Conservation (phyloP, 192 early-diverging fungal genomes). For the Coemansia sp. region DNA sequence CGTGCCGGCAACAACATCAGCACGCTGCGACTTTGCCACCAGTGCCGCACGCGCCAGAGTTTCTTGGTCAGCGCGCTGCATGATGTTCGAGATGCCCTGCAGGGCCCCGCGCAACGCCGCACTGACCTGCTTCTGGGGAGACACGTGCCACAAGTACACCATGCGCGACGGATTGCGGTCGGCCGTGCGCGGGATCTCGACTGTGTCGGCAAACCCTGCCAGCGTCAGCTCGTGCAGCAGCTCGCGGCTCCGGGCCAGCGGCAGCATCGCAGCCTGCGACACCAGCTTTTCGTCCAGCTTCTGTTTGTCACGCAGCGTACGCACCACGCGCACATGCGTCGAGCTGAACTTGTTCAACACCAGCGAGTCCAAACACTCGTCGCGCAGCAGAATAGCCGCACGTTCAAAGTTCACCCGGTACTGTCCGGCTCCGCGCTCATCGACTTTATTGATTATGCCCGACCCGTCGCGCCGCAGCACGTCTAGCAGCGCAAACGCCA, state of each 20-base stretch:
- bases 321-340: constrained; percentile 60
- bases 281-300: constrained; percentile 76
- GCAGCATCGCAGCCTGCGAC: constrained; percentile 66
- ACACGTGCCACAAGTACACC: constrained; percentile 70
- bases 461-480: constrained; percentile 57
- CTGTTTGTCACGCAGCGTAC: constrained; percentile 68
- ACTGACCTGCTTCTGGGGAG: constrained; percentile 53
- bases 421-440: constrained; percentile 60
- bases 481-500: constrained; percentile 62
- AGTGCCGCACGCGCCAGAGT: constrained; percentile 49
- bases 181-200: constrained; percentile 70
- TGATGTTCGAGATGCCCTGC: constrained; percentile 59
- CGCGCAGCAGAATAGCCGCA: constrained; percentile 57
- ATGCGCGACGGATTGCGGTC: constrained; percentile 76
- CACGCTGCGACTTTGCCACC: constrained; percentile 63
- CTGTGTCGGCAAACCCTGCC: constrained; percentile 53
- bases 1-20: constrained; percentile 61
- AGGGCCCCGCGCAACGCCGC: constrained; percentile 56
- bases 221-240: constrained; percentile 58
- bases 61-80: constrained; percentile 58
- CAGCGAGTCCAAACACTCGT: constrained; percentile 57
- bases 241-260: constrained; percentile 62
- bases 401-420: constrained; percentile 62
- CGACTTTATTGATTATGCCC: constrained; percentile 58
- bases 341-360: constrained; percentile 63